Percentiles rank a stretch among this genome's conserved stretches.
Conservation (phyloP, 2,329 filamentous ascomycete species). For the Fusarium floridanum region DNA sequence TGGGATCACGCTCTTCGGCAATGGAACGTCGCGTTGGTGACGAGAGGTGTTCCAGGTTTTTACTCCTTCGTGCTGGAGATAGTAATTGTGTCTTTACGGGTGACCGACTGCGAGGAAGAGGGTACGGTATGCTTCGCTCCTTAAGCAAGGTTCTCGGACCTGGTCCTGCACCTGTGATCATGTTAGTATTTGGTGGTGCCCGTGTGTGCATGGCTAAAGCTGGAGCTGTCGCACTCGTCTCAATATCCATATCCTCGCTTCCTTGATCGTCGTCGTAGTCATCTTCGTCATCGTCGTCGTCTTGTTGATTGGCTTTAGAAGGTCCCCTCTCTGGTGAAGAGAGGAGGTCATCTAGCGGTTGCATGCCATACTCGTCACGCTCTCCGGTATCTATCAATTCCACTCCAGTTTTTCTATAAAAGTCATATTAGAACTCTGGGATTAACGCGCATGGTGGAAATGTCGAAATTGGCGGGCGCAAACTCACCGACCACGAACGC, state of each 20-base stretch:
- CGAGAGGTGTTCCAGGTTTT: constrained; percentile 66
- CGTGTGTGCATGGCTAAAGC: neutral
- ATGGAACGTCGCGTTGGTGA: constrained; percentile 60
- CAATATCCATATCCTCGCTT: constrained; percentile 67
- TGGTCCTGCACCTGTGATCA: constrained; percentile 61
- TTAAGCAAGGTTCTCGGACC: constrained; percentile 66
- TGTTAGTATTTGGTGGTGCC: constrained; percentile 35
- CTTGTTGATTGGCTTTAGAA: constrained; percentile 37
- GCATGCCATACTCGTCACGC: constrained; percentile 92
- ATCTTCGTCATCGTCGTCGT: constrained; percentile 33
- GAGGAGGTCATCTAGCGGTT: constrained; percentile 87
- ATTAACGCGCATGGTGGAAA: neutral
- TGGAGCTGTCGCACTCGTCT: constrained; percentile 55
- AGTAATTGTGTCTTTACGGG: constrained; percentile 73
- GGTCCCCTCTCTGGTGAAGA: constrained; percentile 80
- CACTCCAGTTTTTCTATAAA: constrained; percentile 86
- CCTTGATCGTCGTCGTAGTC: constrained; percentile 43
- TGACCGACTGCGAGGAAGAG: constrained; percentile 65
- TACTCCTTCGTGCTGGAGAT: constrained; percentile 73
- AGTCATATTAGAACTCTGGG: constrained; percentile 13
- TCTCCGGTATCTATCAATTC: constrained; percentile 81
- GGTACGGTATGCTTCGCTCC: constrained; percentile 61
- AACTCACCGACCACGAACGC: constrained; percentile 56
- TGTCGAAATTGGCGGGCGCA: constrained; percentile 6
- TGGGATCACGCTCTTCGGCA: constrained; percentile 50